phyloP scores from a whole-genome alignment of 1,284 basidiomycete species.

The Tranzscheliella williamsii region DNA sequence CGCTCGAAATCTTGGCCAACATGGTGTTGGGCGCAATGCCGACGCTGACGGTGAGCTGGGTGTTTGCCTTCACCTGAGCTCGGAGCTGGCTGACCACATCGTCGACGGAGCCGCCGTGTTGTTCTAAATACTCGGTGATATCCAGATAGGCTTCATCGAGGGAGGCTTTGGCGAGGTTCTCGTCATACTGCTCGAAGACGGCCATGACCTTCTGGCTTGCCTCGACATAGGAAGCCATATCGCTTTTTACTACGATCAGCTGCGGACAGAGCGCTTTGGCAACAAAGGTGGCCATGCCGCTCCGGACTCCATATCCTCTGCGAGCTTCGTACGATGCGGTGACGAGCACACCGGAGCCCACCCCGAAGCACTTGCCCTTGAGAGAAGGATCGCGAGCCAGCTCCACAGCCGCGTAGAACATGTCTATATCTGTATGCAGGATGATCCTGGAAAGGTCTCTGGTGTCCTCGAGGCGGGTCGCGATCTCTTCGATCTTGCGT shows the following conservation, averaged over 20 bases:
- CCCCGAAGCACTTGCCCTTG: conserved; percentile 65
- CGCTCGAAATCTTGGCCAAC: conserved; percentile 83
- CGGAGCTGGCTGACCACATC: conserved; percentile 70
- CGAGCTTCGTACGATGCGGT: conserved; percentile 56
- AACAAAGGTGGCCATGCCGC: conserved; percentile 72
- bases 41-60: conserved; percentile 82
- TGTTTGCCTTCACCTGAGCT: conserved; percentile 35
- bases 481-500: conserved; percentile 40
- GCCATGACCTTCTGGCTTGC: conserved; percentile 59
- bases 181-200: conserved; percentile 76
- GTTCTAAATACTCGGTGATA: conserved; percentile 75
- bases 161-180: conserved; percentile 76
- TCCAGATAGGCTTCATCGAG: conserved; percentile 78
- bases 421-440: conserved; percentile 71
- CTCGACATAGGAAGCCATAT: conserved; percentile 59
- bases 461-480: conserved; percentile 74
- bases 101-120: conserved; percentile 70
- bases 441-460: conserved; percentile 81
- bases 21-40: conserved; percentile 67
- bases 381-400: conserved; percentile 77
- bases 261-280: conserved; percentile 92
- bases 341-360: conserved; percentile 54
- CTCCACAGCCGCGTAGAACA: conserved; percentile 63
- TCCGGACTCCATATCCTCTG: conserved; percentile 71
- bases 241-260: conserved; percentile 71